phyloP scores from a whole-genome alignment of 2,329 filamentous ascomycete species.

The Raffaelea albimanens region DNA sequence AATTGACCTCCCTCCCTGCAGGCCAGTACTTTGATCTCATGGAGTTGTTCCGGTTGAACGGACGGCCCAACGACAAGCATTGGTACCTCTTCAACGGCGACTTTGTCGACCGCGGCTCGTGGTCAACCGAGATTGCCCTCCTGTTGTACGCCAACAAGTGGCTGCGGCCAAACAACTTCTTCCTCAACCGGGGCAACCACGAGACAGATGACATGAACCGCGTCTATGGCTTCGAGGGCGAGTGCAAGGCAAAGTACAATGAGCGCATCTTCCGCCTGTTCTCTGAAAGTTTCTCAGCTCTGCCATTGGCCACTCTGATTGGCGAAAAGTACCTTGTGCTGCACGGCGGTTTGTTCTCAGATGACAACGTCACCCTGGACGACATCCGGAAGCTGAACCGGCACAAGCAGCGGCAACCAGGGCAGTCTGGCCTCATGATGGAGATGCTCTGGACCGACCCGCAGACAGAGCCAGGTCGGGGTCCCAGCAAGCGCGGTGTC shows the following conservation, averaged over 20 bases:
- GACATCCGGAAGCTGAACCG: constrained; percentile 60
- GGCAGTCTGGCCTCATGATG: constrained; percentile 96
- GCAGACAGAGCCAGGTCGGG: constrained; percentile 73
- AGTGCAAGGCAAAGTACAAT: constrained; percentile 97
- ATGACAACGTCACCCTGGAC: constrained; percentile 84
- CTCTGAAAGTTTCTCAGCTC: constrained; percentile 92
- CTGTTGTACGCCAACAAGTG: constrained; percentile 95
- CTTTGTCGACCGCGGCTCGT: constrained; percentile 94
- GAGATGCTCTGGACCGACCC: constrained; percentile 99
- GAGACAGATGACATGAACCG: constrained; percentile 99
- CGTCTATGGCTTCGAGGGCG: constrained; percentile 95
- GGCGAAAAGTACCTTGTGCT: constrained; percentile 86
- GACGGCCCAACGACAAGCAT: constrained; percentile 73
- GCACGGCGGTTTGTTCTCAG: constrained; percentile 90
- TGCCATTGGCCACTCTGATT: constrained; percentile 85
- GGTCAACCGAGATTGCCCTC: constrained; percentile 95
- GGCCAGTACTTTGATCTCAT: constrained; percentile 97
- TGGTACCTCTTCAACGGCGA: constrained; percentile 98
- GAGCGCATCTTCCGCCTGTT: constrained; percentile 93
- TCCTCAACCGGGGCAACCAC: constrained; percentile 95
- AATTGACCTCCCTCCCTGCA: constrained; percentile 21
- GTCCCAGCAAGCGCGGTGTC: constrained; percentile 92
- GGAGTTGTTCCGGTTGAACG: constrained; percentile 90
- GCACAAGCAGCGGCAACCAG: constrained; percentile 41
- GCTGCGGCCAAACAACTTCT: constrained; percentile 79